Evolutionary conservation across 495 filamentous ascomycete species (phyloP).

Genomic region (Aspergillus kassunensis): DNA sequence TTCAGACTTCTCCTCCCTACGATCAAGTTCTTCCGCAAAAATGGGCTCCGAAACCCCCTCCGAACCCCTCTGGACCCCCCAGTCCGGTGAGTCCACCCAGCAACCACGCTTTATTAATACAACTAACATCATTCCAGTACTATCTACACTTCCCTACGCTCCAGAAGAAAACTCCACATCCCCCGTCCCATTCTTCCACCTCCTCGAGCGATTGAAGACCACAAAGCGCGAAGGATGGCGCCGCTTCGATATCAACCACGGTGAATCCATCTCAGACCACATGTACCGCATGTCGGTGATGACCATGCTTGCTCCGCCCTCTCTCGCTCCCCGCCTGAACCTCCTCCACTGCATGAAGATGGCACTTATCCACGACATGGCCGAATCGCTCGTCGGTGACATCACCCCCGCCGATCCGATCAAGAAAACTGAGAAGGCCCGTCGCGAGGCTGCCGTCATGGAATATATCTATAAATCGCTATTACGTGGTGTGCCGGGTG

Average conservation of each 20-base stretch:
- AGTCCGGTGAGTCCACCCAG: conserved; percentile 20
- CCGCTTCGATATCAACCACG: conserved; percentile 69
- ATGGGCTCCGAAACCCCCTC: conserved; percentile 34
- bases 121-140: conserved; percentile 25
- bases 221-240: conserved; percentile 95
- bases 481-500: conserved; percentile 69
- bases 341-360: conserved; percentile 83
- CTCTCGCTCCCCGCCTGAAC: conserved; percentile 65
- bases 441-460: conserved; percentile 85
- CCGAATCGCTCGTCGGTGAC: conserved; percentile 88
- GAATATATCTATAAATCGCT: conserved; percentile 72
- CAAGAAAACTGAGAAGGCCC: conserved; percentile 72
- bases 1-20: too few species aligned
- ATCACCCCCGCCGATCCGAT: conserved; percentile 80
- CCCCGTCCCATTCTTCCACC: conserved; percentile 87
- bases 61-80: conserved; percentile 26
- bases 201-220: conserved; percentile 89
- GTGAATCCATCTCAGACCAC: conserved; percentile 91
- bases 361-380: conserved; percentile 97
- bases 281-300: conserved; percentile 99
- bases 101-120: background rate
- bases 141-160: conserved; percentile 46
- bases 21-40: conserved; percentile 5
- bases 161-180: conserved; percentile 60
- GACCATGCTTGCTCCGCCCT: conserved; percentile 83